Percentiles rank a stretch among this genome's conserved stretches.
phyloP scores from a whole-genome alignment of 768 basidiomycete genomes.

The Obba rivulosa region DNA sequence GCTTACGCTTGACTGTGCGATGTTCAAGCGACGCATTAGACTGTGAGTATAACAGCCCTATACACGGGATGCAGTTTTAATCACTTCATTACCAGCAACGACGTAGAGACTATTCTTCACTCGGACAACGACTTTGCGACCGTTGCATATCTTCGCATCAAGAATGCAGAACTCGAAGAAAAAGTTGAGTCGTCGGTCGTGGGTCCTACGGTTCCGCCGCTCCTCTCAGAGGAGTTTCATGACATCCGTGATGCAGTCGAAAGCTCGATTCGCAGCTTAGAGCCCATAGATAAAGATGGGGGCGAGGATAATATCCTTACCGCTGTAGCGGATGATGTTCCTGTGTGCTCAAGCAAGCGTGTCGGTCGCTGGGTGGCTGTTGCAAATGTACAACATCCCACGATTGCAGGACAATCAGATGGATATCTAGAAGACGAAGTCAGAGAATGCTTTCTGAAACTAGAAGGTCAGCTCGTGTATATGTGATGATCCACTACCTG shows the following conservation, averaged over 20 bases:
- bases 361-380: constrained; percentile 67
- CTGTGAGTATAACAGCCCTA: constrained; percentile 44
- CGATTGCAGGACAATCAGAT: constrained; percentile 11
- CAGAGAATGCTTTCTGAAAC: constrained; percentile 52
- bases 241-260: constrained; percentile 8
- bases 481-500: neutral
- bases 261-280: neutral
- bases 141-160: constrained; percentile 86
- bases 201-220: constrained; percentile 37
- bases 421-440: constrained; percentile 69
- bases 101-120: constrained; percentile 69
- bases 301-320: neutral
- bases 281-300: neutral
- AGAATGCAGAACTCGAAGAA: constrained; percentile 53
- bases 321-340: neutral
- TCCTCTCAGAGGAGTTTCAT: constrained; percentile 44
- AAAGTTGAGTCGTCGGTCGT: constrained; percentile 34
- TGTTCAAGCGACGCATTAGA: constrained; percentile 74
- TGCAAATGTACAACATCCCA: constrained; percentile 43
- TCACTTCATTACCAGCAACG: constrained; percentile 35
- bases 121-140: constrained; percentile 81
- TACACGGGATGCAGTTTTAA: neutral
- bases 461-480: constrained; percentile 47
- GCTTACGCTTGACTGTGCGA: constrained; percentile 81
- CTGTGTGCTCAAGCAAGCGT: constrained; percentile 13